Evolutionary conservation across 208 protist genomes (phyloP).

Genomic region (Kentomonas sorsogonicus): DNA sequence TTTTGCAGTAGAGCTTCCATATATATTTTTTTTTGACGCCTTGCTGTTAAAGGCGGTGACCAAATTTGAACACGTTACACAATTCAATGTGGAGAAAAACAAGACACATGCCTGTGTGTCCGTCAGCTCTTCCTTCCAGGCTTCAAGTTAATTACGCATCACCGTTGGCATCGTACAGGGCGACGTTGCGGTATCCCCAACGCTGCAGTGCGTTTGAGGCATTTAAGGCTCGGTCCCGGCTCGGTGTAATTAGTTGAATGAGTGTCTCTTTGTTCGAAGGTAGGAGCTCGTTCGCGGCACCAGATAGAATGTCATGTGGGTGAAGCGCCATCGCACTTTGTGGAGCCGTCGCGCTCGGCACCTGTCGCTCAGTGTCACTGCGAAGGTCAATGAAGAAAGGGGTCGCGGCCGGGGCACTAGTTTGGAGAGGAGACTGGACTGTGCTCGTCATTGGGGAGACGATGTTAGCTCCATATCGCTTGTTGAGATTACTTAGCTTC

Average conservation of each 20-base stretch:
- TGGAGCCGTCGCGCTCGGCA: slow-evolving; percentile 15
- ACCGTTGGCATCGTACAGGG: not conserved
- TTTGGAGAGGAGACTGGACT: slow-evolving; percentile 12
- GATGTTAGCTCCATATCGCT: slow-evolving; percentile 70
- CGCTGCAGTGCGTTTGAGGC: slow-evolving; percentile 46
- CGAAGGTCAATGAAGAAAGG: slow-evolving; percentile 69
- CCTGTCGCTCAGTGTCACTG: slow-evolving; percentile 27
- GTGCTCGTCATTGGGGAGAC: slow-evolving; percentile 27
- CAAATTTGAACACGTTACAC: not conserved
- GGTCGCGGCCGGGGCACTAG: slow-evolving; percentile 13
- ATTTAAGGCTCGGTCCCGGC: slow-evolving; percentile 47
- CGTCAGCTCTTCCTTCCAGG: too few relatives aligned
- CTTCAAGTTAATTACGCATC: too few relatives aligned
- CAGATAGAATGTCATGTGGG: slow-evolving; percentile 74
- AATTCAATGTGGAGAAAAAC: not conserved
- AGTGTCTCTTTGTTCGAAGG: slow-evolving; percentile 40
- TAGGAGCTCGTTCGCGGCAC: slow-evolving; percentile 59
- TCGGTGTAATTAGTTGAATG: slow-evolving; percentile 55
- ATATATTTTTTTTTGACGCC: not conserved
- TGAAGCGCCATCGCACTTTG: slow-evolving; percentile 54
- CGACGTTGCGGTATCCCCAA: slow-evolving; percentile 66
- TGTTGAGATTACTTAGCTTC: slow-evolving; percentile 84
- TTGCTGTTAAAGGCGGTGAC: not conserved
- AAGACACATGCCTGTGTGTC: not conserved
- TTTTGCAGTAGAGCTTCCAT: not conserved